A percentile compares a stretch with the other conserved stretches of the same genome.
Conservation (phyloP, 2,329 filamentous ascomycete species). For the Mycocentrospora acerina region DNA sequence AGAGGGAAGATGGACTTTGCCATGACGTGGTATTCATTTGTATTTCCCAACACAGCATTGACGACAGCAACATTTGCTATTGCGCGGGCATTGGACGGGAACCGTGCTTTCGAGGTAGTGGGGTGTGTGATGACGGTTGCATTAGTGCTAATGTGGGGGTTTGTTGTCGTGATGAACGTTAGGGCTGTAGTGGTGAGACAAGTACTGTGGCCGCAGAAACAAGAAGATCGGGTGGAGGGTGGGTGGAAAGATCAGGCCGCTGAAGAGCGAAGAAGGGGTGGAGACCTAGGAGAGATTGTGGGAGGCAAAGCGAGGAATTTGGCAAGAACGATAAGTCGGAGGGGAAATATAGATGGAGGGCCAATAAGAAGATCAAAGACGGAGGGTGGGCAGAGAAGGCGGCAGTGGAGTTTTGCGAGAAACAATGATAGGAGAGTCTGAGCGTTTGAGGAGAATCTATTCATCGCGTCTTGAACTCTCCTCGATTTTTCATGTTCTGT, state of each 20-base stretch:
- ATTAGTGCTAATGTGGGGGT: slow-evolving; percentile 67
- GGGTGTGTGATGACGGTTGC: slow-evolving; percentile 68
- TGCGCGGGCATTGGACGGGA: slow-evolving; percentile 54
- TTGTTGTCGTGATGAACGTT: slow-evolving; percentile 71
- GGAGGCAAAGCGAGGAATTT: slow-evolving; percentile 22
- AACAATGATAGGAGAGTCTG: slow-evolving; percentile 1
- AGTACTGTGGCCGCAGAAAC: slow-evolving; percentile 76
- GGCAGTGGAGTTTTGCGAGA: slow-evolving; percentile 16
- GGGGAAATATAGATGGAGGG: slow-evolving; percentile 8
- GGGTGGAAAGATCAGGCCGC: slow-evolving; percentile 50
- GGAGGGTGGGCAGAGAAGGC: slow-evolving; percentile 14
- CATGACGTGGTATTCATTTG: slow-evolving; percentile 84
- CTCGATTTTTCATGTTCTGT: too few species aligned
- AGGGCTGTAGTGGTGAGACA: slow-evolving; percentile 65
- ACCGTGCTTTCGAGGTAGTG: slow-evolving; percentile 61
- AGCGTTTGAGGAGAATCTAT: background rate
- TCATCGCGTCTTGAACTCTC: too few species aligned
- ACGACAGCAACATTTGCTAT: slow-evolving; percentile 73
- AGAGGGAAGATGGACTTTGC: slow-evolving; percentile 69
- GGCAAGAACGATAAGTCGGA: slow-evolving; percentile 22
- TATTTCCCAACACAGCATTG: slow-evolving; percentile 78
- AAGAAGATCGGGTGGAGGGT: slow-evolving; percentile 64
- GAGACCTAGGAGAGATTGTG: slow-evolving; percentile 20
- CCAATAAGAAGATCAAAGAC: slow-evolving; percentile 11
- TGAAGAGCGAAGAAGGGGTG: slow-evolving; percentile 29